Evolutionary conservation across 2,329 filamentous ascomycete genomes (phyloP), one percentile per base, ranked within the genome.

Genomic region (Monilinia fructigena): DNA sequence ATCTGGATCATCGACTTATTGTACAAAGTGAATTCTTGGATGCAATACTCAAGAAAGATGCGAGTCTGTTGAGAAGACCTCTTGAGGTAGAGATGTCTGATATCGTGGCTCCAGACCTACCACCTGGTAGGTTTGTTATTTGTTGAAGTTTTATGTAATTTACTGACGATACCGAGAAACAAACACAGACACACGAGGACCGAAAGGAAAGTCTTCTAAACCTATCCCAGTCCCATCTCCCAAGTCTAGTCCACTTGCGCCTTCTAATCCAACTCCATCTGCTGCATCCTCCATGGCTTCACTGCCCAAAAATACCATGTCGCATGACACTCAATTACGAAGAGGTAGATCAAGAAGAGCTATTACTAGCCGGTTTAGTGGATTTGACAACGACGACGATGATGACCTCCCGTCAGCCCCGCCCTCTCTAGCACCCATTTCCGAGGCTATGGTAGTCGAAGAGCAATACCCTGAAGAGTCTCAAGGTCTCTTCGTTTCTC

Each of bases 11-110:
- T 75, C 86, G 92, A 4, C 88, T 93, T 2, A 89, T 97, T 63
- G 88, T 94, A 72, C 93, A 97, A 74, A 93, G 90, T 67, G 93
- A 97, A 72, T 96, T 99, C 69, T 82, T 99, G 2, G 92, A 97
- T 76, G 91, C 91, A 1, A 95, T 99, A 55, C 79, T 98, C 38
- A 87, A 82, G n/a, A 90, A 89, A 61, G 89, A 98, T 78, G 86
- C 92, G 8, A 86, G 84, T 67, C 83, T 85, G 54, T 81, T 98
- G 26, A 87, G 91, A 67, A 85, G 87, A 48, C 84, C 88, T 7
- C 82, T 96, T 3, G 83, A 89, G 70, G 78, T 85, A 52, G 82
- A 81, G 67, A 75, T 71, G 60, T 77, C 68, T 67, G 74, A 53
- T 16, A 61, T 66, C 31, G 64, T 66, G 12, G 70, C 69, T 8